Conservation (phyloP, 305 asterid species). For the Rubia tinctorum region DNA sequence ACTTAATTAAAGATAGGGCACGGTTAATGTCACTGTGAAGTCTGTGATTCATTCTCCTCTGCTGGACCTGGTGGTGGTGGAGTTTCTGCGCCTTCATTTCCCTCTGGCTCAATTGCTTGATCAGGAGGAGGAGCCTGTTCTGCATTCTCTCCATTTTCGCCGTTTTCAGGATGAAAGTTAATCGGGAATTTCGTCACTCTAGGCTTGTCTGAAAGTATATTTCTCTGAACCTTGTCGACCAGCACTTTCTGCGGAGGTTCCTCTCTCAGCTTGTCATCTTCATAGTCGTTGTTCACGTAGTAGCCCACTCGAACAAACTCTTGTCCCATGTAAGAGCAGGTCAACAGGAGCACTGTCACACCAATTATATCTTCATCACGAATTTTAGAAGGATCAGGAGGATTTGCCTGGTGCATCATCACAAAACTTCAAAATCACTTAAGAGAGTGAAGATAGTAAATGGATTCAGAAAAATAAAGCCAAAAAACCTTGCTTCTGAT, state of each 20-base stretch:
- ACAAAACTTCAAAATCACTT: neutral
- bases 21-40: neutral
- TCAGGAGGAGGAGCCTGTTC: conserved; percentile 56
- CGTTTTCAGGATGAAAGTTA: conserved; percentile 64
- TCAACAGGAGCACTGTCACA: conserved; percentile 82
- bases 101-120: conserved; percentile 45
- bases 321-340: conserved; percentile 88
- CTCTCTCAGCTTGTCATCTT: conserved; percentile 67
- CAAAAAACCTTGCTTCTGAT: neutral
- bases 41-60: conserved; percentile 24
- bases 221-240: conserved; percentile 74
- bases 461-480: conserved; percentile 3
- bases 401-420: conserved; percentile 61
- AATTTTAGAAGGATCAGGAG: conserved; percentile 87
- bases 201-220: conserved; percentile 77
- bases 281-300: conserved; percentile 87
- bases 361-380: conserved; percentile 93
- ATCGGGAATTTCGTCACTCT: conserved; percentile 87
- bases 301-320: conserved; percentile 87
- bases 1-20: neutral
- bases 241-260: conserved; percentile 80
- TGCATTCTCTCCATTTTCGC: conserved; percentile 60
- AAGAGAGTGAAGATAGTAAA: conserved; percentile 15
- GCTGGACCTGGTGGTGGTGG: conserved; percentile 32
- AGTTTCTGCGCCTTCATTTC: conserved; percentile 35